Percentiles rank a stretch among this genome's conserved stretches.
Conservation (phyloP, 176 grass and related monocot species). For the Oryza glumipatula region DNA sequence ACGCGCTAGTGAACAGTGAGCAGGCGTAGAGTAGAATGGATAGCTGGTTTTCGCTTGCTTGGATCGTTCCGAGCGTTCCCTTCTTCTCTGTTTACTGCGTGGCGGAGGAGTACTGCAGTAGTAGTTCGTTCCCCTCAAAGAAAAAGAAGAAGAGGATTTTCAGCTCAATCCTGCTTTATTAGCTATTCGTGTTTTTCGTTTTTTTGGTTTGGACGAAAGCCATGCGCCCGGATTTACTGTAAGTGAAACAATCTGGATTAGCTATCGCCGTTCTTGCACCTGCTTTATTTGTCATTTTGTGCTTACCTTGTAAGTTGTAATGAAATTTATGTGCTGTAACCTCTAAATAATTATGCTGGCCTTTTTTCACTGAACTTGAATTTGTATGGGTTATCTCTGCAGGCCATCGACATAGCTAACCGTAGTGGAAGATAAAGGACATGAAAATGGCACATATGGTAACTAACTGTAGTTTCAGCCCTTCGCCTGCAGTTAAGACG, state of each 20-base stretch:
- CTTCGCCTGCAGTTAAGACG: constrained; percentile 41
- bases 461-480: constrained; percentile 49
- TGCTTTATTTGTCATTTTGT: not conserved
- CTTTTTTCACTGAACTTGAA: not conserved
- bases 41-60: not conserved
- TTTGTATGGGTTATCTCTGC: constrained; percentile 32
- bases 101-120: not conserved
- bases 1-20: too few species aligned
- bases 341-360: not conserved
- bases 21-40: not conserved
- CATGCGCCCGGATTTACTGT: too few species aligned
- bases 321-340: not conserved
- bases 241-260: too few species aligned
- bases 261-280: not conserved
- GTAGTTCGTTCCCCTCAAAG: not conserved
- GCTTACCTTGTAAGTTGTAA: not conserved
- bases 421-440: constrained; percentile 30
- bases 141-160: too few species aligned
- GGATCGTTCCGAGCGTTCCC: too few species aligned
- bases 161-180: not conserved
- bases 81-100: not conserved
- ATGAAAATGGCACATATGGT: constrained; percentile 66
- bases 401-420: not conserved
- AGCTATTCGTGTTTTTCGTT: not conserved
- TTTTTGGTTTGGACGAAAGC: too few species aligned